Percentiles rank a stretch among this genome's conserved stretches.
Evolutionary conservation across 148 eudicot species (phyloP).

Genomic region (Linanthus parryae): DNA sequence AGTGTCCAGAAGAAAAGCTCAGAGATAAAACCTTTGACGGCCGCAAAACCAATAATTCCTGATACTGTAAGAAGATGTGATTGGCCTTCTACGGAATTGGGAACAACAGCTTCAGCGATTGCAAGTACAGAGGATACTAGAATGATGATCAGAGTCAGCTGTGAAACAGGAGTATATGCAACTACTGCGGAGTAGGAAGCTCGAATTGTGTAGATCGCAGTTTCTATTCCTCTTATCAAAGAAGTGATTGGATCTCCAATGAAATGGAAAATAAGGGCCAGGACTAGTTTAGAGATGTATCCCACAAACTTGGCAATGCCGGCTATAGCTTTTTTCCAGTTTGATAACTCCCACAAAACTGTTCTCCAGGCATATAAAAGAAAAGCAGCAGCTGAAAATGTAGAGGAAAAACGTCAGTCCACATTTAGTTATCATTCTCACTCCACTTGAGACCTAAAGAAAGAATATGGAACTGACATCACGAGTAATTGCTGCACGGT

Average conservation of each 20-base stretch:
- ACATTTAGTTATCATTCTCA: not conserved
- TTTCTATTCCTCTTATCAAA: slow-evolving; percentile 35
- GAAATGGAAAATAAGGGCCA: slow-evolving; percentile 44
- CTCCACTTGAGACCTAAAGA: too few relatives aligned
- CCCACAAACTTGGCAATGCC: slow-evolving; percentile 28
- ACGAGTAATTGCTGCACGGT: too few relatives aligned
- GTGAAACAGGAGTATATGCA: slow-evolving; percentile 56
- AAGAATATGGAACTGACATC: too few relatives aligned
- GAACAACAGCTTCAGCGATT: slow-evolving; percentile 57
- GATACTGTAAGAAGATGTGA: slow-evolving; percentile 54
- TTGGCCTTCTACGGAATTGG: slow-evolving; percentile 57
- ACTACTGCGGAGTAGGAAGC: slow-evolving; percentile 58
- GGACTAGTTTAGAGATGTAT: slow-evolving; percentile 35
- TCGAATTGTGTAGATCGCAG: slow-evolving; percentile 38
- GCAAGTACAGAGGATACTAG: slow-evolving; percentile 59
- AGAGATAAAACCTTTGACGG: slow-evolving; percentile 54
- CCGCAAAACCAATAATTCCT: slow-evolving; percentile 61
- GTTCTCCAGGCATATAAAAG: slow-evolving; percentile 75
- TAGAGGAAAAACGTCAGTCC: not conserved
- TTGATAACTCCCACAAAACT: slow-evolving; percentile 73
- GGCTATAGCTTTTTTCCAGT: slow-evolving; percentile 46
- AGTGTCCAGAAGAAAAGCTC: slow-evolving; percentile 60
- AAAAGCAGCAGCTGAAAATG: slow-evolving; percentile 52
- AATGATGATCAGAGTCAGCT: slow-evolving; percentile 46
- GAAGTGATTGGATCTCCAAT: slow-evolving; percentile 57